Evolutionary conservation across 805 yeast species (phyloP), one percentile per base, ranked within the genome.

Genomic region (Saturnispora kantuleensis): DNA sequence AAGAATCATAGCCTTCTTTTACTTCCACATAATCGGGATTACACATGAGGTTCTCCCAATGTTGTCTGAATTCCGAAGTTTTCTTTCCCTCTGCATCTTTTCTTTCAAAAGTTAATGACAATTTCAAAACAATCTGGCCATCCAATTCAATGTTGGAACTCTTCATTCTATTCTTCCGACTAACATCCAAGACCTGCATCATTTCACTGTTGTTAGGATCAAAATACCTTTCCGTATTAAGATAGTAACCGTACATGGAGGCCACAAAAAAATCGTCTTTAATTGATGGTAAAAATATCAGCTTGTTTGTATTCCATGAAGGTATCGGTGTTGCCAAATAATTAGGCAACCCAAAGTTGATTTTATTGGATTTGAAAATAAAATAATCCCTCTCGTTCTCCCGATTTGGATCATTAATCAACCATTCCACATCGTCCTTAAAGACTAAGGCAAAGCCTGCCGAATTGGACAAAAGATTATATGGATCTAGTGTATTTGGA

Each of bases 401-500:
- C 13, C 56, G 39, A 47, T 79, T 84, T 32, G 77, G 65, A 30
- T 77, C 73, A 60, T 89, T 87, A 31, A 86, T 65, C 3, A 66
- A 60, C 60, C 87, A 73, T 0, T 57, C 54, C 2, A 86, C 83
- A 45, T 79, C 61, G 21, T 82, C 74, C 38, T 72, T 69, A 71
- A 94, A 88, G 3, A 79, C 73, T 39, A 90, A 65, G 1, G 84
- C 69, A 55, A 86, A 88, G 0, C 97, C 97, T 1, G 94, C 73
- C 21, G 83, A 69, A 1, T 67, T 65, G 4, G 78, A 81, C 31
- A 82, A 71, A 36, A 90, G 59, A 36, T 73, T 67, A 57, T 88
- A 88, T 0, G 97, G 97, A 54, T 82, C 81, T 43, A 79, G 70
- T 0, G 90, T 76, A 1, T 95, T 93, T 56, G 85, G 84, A 54